Percentiles rank a stretch among this genome's conserved stretches.
phyloP scores from a whole-genome alignment of 768 basidiomycete species.

The Amanita thiersii region DNA sequence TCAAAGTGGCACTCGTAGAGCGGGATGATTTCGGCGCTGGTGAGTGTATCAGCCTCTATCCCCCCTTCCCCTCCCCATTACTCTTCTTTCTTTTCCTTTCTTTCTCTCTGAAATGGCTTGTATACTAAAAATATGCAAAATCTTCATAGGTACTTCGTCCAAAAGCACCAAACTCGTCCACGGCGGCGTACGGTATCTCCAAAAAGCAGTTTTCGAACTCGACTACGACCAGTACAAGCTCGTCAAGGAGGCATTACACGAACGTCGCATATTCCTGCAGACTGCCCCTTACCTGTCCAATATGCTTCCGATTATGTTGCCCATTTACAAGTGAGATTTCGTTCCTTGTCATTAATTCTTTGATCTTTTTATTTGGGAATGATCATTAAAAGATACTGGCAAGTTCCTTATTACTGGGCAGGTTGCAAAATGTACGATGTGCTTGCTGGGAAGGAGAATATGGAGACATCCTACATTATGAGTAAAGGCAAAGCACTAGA shows the following conservation, averaged over 20 bases:
- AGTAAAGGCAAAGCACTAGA: slow-evolving; percentile 89
- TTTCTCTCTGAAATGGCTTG: not conserved
- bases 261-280: slow-evolving; percentile 88
- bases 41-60: slow-evolving; percentile 20
- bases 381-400: slow-evolving; percentile 68
- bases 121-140: not conserved
- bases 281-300: slow-evolving; percentile 89
- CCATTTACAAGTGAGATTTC: slow-evolving; percentile 72
- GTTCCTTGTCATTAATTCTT: not conserved
- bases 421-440: slow-evolving; percentile 97
- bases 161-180: slow-evolving; percentile 99
- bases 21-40: slow-evolving; percentile 88
- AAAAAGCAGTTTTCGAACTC: slow-evolving; percentile 92
- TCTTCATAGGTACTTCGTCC: slow-evolving; percentile 72
- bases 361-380: slow-evolving; percentile 8
- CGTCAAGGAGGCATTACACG: slow-evolving; percentile 90
- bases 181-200: slow-evolving; percentile 94
- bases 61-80: not conserved
- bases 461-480: slow-evolving; percentile 95
- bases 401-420: slow-evolving; percentile 91
- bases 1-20: slow-evolving; percentile 91
- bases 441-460: slow-evolving; percentile 92
- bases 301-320: slow-evolving; percentile 96
- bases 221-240: slow-evolving; percentile 97
- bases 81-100: not conserved